Evolutionary conservation across 306 rosid species (phyloP).

Genomic region (Myrica gale): DNA sequence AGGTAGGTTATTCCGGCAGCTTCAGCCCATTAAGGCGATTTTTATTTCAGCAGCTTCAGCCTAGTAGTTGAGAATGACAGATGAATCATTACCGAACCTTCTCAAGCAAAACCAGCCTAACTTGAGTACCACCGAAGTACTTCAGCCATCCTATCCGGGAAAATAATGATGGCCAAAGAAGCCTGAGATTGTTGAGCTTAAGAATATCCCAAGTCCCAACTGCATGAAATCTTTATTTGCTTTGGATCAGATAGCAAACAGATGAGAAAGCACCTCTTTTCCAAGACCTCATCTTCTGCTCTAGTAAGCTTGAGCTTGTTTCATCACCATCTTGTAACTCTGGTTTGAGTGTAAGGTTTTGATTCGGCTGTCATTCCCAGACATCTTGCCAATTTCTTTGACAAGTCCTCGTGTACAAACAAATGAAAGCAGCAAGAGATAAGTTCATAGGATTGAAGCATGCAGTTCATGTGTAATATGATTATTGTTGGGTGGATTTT

Average conservation of each 20-base stretch:
- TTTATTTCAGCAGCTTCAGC: not conserved
- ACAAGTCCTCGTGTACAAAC: not conserved
- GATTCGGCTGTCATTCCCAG: constrained; percentile 34
- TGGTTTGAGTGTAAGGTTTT: constrained; percentile 14
- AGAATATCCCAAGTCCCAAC: not conserved
- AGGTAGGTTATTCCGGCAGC: not conserved
- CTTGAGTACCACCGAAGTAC: not conserved
- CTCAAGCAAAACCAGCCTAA: not conserved
- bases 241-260: not conserved
- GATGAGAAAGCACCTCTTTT: not conserved
- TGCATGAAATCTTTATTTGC: not conserved
- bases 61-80: constrained; percentile 31
- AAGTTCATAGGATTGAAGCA: constrained; percentile 11
- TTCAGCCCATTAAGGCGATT: not conserved
- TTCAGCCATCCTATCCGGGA: not conserved
- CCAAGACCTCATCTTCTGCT: not conserved
- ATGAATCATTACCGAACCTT: constrained; percentile 28
- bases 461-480: constrained; percentile 20
- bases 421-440: constrained; percentile 2
- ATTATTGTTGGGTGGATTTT: not conserved
- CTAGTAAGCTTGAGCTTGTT: constrained; percentile 34
- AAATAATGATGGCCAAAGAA: constrained; percentile 33
- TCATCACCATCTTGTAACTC: constrained; percentile 18
- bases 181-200: constrained; percentile 19
- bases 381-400: not conserved